These are phyloP conservation scores for Geotrichum citri-aurantii DNA, from an alignment of 1,139 yeast genomes.

Conservation along the genomic window DNA sequence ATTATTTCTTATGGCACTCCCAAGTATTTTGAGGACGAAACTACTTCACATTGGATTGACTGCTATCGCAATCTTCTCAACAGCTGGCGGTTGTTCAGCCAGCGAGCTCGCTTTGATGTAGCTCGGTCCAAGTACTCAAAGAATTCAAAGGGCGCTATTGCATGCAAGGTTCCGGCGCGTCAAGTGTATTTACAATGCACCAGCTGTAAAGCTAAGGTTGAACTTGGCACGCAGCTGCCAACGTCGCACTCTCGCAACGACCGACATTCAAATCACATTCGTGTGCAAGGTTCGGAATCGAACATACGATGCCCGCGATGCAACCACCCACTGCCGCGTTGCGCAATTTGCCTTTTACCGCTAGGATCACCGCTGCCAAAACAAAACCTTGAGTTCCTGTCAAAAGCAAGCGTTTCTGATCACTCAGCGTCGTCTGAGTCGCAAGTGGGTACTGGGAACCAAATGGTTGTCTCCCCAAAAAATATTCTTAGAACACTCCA, in stretches of 20 bases:
- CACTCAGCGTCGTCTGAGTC: not conserved
- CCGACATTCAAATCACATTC: slow-evolving; percentile 5
- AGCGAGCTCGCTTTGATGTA: slow-evolving; percentile 81
- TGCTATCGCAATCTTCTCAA: slow-evolving; percentile 65
- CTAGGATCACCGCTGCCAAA: slow-evolving; percentile 30
- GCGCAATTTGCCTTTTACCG: slow-evolving; percentile 81
- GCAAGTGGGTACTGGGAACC: not conserved
- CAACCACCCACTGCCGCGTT: slow-evolving; percentile 83
- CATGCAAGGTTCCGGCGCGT: slow-evolving; percentile 53
- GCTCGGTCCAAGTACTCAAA: slow-evolving; percentile 61
- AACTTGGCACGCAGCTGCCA: slow-evolving; percentile 10
- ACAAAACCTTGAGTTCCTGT: not conserved
- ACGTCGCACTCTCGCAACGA: not conserved
- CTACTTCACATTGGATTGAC: slow-evolving; percentile 74
- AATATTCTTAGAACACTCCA: not conserved
- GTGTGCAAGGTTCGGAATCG: slow-evolving; percentile 8
- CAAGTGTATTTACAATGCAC: slow-evolving; percentile 78
- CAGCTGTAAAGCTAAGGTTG: slow-evolving; percentile 59
- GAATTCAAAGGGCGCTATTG: slow-evolving; percentile 45
- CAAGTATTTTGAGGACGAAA: slow-evolving; percentile 60
- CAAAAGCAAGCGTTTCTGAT: not conserved
- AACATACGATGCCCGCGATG: slow-evolving; percentile 63
- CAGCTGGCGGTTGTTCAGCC: slow-evolving; percentile 75
- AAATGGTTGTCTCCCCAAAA: not conserved
- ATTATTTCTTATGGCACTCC: slow-evolving; percentile 80